These are phyloP conservation scores for Panicum miliaceum DNA, from an alignment of 176 grass and related monocot species.

Conservation along the genomic window DNA sequence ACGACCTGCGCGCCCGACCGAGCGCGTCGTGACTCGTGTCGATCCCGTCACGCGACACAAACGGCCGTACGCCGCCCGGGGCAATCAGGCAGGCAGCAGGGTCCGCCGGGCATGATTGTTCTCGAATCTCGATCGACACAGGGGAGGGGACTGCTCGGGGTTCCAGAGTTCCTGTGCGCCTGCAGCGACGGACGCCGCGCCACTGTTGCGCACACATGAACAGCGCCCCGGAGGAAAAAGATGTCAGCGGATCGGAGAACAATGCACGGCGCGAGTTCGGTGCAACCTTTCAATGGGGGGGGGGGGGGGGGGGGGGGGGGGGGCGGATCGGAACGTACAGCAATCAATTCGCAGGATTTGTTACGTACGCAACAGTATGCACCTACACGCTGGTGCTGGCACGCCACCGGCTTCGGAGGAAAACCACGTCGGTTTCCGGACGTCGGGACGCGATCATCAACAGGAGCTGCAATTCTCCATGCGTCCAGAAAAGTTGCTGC, in stretches of 20 bases:
- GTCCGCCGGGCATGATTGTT: background rate
- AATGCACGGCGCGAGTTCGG: background rate
- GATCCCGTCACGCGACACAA: background rate
- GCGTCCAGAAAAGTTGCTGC: too few species aligned
- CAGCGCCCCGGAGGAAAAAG: background rate
- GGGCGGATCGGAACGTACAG: too few species aligned
- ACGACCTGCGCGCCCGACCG: background rate
- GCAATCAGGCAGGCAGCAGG: background rate
- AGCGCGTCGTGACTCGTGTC: background rate
- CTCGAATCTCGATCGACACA: background rate
- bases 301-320: background rate
- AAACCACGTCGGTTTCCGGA: too few species aligned
- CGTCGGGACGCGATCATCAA: too few species aligned
- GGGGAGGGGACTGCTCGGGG: background rate
- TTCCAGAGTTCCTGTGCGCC: background rate
- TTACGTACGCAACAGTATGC: too few species aligned
- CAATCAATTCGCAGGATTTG: too few species aligned
- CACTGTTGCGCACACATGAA: background rate
- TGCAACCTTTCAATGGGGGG: background rate
- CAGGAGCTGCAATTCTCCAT: too few species aligned
- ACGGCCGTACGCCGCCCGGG: background rate
- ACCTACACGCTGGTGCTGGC: too few species aligned
- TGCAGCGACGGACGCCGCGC: background rate
- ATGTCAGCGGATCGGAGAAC: background rate
- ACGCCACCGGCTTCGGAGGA: too few species aligned